These are phyloP conservation scores for Astrocystis sublimbata DNA, from an alignment of 495 filamentous ascomycete genomes.

Conservation along the genomic window DNA sequence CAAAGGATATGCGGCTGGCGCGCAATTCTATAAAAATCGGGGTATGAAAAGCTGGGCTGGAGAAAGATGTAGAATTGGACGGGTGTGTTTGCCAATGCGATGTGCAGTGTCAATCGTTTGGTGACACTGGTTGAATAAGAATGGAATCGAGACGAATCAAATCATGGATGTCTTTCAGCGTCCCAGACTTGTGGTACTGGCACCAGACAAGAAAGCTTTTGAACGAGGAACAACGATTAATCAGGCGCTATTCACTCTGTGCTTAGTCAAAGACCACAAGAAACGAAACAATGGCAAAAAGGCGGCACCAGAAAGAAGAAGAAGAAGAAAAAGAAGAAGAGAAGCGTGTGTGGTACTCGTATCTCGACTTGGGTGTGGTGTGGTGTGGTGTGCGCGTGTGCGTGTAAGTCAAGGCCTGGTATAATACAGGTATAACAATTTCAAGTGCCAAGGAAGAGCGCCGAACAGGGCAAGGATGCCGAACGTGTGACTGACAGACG, in stretches of 20 bases:
- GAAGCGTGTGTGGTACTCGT: neutral
- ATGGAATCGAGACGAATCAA: conserved; percentile 25
- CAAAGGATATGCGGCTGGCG: neutral
- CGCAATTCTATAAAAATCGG: neutral
- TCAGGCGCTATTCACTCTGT: neutral
- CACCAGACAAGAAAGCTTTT: conserved; percentile 24
- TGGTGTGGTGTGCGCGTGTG: conserved; percentile 1
- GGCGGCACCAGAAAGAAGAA: neutral
- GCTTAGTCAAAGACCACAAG: neutral
- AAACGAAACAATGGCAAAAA: neutral
- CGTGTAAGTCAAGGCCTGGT: neutral
- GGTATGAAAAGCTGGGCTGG: neutral
- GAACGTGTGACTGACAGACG: neutral
- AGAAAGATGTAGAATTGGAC: neutral
- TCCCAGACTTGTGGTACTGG: neutral
- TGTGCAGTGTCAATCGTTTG: conserved; percentile 5
- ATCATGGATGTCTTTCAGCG: conserved; percentile 30
- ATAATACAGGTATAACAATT: neutral
- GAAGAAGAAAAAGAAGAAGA: no score
- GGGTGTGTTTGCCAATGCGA: neutral
- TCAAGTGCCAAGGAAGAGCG: conserved; percentile 18
- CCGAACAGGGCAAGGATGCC: conserved; percentile 11
- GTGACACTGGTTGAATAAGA: neutral
- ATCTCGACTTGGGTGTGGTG: conserved; percentile 14
- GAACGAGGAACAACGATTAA: conserved; percentile 20